A percentile compares a stretch with the other conserved stretches of the same genome.
These are phyloP conservation scores for Blastocystis hominis DNA, from an alignment of 352 stramenopile species.

Conservation along the genomic window DNA sequence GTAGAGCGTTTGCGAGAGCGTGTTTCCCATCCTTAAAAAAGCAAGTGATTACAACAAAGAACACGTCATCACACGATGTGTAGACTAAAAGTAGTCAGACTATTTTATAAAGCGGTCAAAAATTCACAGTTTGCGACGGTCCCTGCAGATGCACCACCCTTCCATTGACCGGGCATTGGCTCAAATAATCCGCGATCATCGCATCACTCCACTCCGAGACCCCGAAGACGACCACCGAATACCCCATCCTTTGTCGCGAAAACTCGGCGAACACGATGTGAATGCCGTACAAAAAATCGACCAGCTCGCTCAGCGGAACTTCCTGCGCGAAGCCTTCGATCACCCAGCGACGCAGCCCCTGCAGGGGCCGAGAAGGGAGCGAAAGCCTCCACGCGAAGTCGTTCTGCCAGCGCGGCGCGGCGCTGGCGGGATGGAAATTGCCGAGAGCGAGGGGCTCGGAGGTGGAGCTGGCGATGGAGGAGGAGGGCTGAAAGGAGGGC, in stretches of 20 bases:
- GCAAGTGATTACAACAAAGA: no score
- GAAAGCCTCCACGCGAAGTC: background rate
- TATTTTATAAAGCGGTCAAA: no score
- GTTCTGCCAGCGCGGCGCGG: no score
- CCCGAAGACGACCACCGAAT: conserved; percentile 1
- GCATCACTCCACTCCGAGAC: conserved; percentile 29
- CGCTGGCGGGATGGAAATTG: no score
- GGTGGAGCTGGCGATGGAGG: no score
- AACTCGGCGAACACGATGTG: conserved; percentile 30
- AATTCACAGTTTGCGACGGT: background rate
- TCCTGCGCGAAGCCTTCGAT: background rate
- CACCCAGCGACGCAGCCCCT: background rate
- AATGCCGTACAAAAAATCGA: conserved; percentile 26
- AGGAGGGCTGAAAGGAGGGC: no score
- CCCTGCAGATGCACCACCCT: background rate
- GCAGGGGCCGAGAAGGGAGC: background rate
- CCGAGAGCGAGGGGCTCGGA: no score
- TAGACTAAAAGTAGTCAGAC: no score
- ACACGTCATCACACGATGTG: no score
- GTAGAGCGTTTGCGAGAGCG: background rate
- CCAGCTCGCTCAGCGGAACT: conserved; percentile 6
- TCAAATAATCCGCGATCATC: conserved; percentile 2
- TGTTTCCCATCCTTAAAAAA: background rate
- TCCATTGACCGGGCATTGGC: background rate
- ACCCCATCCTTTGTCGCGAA: background rate